These are phyloP conservation scores for Phialophora tarda DNA, from an alignment of 2,329 filamentous ascomycete genomes.

Conservation along the genomic window DNA sequence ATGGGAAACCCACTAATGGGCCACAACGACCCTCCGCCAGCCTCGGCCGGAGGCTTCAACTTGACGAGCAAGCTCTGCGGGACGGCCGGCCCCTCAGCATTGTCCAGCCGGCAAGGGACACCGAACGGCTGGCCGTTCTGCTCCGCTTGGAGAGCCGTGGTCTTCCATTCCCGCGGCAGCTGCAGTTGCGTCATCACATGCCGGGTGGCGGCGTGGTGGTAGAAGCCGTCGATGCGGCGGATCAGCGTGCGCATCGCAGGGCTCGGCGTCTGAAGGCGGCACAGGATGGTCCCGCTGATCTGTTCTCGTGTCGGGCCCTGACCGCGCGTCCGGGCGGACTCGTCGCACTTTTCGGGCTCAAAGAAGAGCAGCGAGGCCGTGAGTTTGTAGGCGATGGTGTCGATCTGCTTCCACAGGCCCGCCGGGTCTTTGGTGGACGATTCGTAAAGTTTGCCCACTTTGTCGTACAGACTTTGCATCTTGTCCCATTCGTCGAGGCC, in stretches of 20 bases:
- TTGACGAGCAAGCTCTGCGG: conserved; percentile 14
- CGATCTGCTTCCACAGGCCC: conserved; percentile 8
- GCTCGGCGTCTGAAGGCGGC: conserved; percentile 1
- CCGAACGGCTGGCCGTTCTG: conserved; percentile 1
- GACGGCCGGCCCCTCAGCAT: neutral
- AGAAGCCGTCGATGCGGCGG: conserved; percentile 11
- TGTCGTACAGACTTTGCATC: conserved; percentile 1
- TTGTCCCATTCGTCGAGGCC: conserved; percentile 15
- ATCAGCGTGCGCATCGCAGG: conserved; percentile 1
- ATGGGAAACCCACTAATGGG: conserved; percentile 14
- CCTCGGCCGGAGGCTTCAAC: conserved; percentile 12
- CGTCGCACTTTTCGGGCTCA: conserved; percentile 5
- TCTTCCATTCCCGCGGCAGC: neutral
- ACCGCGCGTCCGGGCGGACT: neutral
- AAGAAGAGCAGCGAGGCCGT: conserved; percentile 13
- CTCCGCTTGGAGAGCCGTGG: neutral
- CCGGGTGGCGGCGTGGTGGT: neutral
- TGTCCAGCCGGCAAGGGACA: conserved; percentile 7
- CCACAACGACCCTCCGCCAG: neutral
- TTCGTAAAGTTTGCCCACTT: neutral
- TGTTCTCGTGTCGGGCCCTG: neutral
- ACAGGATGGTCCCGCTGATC: conserved; percentile 10
- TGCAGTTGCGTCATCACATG: neutral
- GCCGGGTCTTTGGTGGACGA: neutral
- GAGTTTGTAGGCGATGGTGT: conserved; percentile 9